These are phyloP conservation scores for Amylostereum chailletii DNA, from an alignment of 1,284 basidiomycete genomes.

Conservation along the genomic window DNA sequence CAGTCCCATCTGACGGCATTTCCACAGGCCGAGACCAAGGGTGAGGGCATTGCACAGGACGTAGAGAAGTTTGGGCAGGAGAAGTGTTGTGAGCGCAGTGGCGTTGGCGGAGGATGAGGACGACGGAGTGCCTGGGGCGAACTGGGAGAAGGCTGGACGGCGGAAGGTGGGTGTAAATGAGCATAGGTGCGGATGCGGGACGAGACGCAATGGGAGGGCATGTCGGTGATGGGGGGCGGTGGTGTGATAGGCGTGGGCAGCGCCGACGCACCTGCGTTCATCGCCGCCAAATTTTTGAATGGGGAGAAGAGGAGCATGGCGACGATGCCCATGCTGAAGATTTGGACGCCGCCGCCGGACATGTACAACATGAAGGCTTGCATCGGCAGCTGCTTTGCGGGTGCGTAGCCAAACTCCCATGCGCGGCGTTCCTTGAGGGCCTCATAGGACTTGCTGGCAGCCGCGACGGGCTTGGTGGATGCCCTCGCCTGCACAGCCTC, in stretches of 20 bases:
- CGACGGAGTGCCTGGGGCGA: conserved; percentile 36
- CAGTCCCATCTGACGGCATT: conserved; percentile 85
- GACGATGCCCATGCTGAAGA: conserved; percentile 90
- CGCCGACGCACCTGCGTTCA: conserved; percentile 65
- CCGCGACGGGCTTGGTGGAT: conserved; percentile 28
- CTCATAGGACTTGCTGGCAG: conserved; percentile 40
- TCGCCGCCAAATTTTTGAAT: conserved; percentile 68
- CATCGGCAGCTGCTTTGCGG: conserved; percentile 87
- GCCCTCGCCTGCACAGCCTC: conserved; percentile 30
- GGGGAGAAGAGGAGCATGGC: conserved; percentile 82
- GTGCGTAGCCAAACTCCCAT: conserved; percentile 80
- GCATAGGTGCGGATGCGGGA: not conserved
- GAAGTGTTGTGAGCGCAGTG: conserved; percentile 45
- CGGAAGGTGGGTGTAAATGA: conserved; percentile 1
- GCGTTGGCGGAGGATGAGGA: conserved; percentile 18
- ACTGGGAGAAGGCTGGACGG: conserved; percentile 54
- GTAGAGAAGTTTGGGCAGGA: conserved; percentile 62
- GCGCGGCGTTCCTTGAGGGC: conserved; percentile 73
- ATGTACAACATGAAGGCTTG: conserved; percentile 95
- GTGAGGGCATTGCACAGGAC: conserved; percentile 66
- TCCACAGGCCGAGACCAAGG: conserved; percentile 78
- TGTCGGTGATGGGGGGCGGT: not conserved
- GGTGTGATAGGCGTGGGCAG: not conserved
- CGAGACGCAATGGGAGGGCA: not conserved
- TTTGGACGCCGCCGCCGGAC: conserved; percentile 87